A percentile compares a stretch with the other conserved stretches of the same genome.
phyloP scores from a whole-genome alignment of 192 early-diverging fungal species.

The Coemansia sp. region DNA sequence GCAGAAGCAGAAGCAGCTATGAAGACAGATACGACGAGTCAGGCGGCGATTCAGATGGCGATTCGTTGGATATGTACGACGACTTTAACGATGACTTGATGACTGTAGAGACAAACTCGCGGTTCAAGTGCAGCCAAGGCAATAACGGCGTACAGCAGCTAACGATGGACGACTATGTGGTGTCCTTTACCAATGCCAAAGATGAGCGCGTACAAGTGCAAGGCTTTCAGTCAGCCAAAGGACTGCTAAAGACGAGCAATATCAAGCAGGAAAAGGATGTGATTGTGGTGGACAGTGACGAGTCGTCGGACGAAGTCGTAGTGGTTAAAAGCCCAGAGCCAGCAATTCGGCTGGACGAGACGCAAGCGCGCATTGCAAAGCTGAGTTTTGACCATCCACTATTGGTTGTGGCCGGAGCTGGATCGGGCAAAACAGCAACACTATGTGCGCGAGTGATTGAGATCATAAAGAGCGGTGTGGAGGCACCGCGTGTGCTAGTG shows the following conservation, averaged over 20 bases:
- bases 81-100: not conserved
- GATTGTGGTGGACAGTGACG: not conserved
- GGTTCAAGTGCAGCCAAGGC: not conserved
- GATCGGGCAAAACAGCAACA: constrained; percentile 51
- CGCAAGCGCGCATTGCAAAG: constrained; percentile 37
- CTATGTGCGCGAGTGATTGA: constrained; percentile 49
- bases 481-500: constrained; percentile 26
- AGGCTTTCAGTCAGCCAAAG: not conserved
- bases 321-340: not conserved
- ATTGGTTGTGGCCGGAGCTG: constrained; percentile 48
- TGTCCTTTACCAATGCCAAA: constrained; percentile 30
- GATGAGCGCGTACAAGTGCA: not conserved
- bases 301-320: not conserved
- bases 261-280: not conserved
- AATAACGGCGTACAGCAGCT: constrained; percentile 10
- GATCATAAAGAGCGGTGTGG: constrained; percentile 39
- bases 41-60: no score
- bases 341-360: constrained; percentile 21
- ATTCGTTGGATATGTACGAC: not conserved
- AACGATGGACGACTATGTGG: constrained; percentile 37
- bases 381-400: constrained; percentile 41
- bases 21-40: not conserved
- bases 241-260: not conserved
- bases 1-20: no score
- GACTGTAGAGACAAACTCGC: not conserved